These are phyloP conservation scores for Rubus idaeus DNA, from an alignment of 306 rosid species.

Conservation along the genomic window DNA sequence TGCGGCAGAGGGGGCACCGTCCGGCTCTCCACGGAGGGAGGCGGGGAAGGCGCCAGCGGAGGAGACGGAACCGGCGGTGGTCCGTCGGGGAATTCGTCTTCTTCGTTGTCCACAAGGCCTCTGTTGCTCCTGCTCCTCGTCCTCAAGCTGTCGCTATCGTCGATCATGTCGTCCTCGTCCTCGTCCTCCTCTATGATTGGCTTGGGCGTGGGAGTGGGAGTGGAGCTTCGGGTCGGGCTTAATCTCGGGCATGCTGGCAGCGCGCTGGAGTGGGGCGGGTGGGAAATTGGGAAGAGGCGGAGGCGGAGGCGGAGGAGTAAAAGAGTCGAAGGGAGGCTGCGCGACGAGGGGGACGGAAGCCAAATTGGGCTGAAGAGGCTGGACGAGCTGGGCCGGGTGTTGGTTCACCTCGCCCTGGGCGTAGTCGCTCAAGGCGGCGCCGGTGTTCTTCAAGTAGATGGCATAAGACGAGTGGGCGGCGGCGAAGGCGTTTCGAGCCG, in stretches of 20 bases:
- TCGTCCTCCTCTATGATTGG: constrained; percentile 46
- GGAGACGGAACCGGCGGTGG: constrained; percentile 43
- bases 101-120: constrained; percentile 32
- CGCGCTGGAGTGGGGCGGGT: constrained; percentile 45
- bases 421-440: constrained; percentile 82
- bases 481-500: constrained; percentile 81
- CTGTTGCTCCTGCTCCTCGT: constrained; percentile 39
- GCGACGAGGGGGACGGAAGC: not conserved
- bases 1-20: constrained; percentile 30
- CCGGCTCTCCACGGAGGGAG: constrained; percentile 28
- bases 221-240: constrained; percentile 29
- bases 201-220: constrained; percentile 28
- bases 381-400: constrained; percentile 29
- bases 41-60: not conserved
- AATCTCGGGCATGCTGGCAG: constrained; percentile 73
- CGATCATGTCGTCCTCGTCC: constrained; percentile 44
- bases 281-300: constrained; percentile 42
- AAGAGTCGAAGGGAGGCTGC: constrained; percentile 15
- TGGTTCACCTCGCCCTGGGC: constrained; percentile 58
- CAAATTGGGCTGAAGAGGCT: not conserved
- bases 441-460: constrained; percentile 68
- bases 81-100: constrained; percentile 2
- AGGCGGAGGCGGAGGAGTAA: constrained; percentile 62
- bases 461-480: constrained; percentile 81
- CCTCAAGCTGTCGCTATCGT: constrained; percentile 40